Percentiles rank a stretch among this genome's conserved stretches.
Evolutionary conservation across 805 yeast species (phyloP).

Genomic region (Saccharomycopsis guyanensis): DNA sequence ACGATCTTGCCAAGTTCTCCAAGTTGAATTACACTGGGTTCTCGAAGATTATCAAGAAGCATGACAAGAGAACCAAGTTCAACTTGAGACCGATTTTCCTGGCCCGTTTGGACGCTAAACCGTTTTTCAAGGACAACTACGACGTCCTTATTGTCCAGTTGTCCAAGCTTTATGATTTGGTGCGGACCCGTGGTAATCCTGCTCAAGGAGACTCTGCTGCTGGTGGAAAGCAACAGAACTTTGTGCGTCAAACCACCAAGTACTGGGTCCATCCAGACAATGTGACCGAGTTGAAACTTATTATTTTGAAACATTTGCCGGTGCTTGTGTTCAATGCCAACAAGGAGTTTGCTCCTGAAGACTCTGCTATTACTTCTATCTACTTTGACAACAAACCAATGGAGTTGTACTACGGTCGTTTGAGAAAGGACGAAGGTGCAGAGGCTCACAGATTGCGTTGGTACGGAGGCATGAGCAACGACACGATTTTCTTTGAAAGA

Average conservation of each 20-base stretch:
- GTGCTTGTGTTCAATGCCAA: constrained; percentile 94
- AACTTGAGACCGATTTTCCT: constrained; percentile 87
- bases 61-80: constrained; percentile 81
- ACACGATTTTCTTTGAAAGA: constrained; percentile 90
- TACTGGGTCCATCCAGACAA: constrained; percentile 99
- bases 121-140: constrained; percentile 92
- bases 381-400: constrained; percentile 86
- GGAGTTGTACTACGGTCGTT: constrained; percentile 89
- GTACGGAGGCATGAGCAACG: constrained; percentile 97
- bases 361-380: constrained; percentile 93
- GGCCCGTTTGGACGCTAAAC: constrained; percentile 85
- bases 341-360: constrained; percentile 92
- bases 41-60: constrained; percentile 93
- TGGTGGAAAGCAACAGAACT: constrained; percentile 97
- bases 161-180: constrained; percentile 83
- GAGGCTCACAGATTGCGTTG: constrained; percentile 97
- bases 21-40: constrained; percentile 94
- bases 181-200: constrained; percentile 94
- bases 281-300: constrained; percentile 89
- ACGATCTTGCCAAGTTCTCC: constrained; percentile 90
- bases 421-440: constrained; percentile 96
- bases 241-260: constrained; percentile 96
- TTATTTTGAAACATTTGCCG: constrained; percentile 89
- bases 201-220: constrained; percentile 92
- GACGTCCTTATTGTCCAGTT: constrained; percentile 84